Conservation (phyloP, 352 stramenopile species). For the Saprolegnia diclina region DNA sequence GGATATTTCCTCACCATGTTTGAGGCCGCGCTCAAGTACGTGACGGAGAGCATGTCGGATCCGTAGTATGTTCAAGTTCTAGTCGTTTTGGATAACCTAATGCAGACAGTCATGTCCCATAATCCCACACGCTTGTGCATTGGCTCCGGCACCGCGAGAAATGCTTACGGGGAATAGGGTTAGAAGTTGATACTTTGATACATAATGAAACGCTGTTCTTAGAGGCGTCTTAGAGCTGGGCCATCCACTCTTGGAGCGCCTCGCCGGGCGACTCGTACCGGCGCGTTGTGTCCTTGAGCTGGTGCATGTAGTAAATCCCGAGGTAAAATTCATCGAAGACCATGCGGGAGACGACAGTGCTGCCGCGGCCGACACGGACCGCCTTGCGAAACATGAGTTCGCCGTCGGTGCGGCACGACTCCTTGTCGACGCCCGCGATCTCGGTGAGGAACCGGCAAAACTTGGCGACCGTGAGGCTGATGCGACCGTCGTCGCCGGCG, state of each 20-base stretch:
- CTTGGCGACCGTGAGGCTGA: constrained; percentile 43
- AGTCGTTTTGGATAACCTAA: no score
- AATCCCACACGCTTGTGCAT: not conserved
- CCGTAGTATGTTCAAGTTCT: not conserved
- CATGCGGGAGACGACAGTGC: constrained; percentile 35
- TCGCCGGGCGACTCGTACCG: constrained; percentile 46
- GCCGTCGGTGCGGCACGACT: constrained; percentile 27
- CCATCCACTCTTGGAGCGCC: constrained; percentile 62
- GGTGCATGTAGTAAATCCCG: constrained; percentile 53
- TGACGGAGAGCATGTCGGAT: constrained; percentile 42
- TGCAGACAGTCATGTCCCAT: not conserved
- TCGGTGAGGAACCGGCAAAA: constrained; percentile 67
- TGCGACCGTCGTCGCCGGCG: constrained; percentile 30
- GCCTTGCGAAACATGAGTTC: constrained; percentile 38
- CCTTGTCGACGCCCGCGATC: constrained; percentile 38
- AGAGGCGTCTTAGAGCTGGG: constrained; percentile 33
- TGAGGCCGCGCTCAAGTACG: constrained; percentile 81
- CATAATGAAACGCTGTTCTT: no score
- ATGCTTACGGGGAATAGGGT: no score
- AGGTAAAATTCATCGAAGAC: constrained; percentile 69
- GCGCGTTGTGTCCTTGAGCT: constrained; percentile 33
- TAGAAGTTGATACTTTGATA: no score
- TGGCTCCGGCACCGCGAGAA: not conserved
- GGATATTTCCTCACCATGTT: constrained; percentile 87
- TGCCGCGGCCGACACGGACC: constrained; percentile 33